Base-by-base conservation (phyloP, 2,329 filamentous ascomycete genomes). In the Penicillium crustosum region DNA sequence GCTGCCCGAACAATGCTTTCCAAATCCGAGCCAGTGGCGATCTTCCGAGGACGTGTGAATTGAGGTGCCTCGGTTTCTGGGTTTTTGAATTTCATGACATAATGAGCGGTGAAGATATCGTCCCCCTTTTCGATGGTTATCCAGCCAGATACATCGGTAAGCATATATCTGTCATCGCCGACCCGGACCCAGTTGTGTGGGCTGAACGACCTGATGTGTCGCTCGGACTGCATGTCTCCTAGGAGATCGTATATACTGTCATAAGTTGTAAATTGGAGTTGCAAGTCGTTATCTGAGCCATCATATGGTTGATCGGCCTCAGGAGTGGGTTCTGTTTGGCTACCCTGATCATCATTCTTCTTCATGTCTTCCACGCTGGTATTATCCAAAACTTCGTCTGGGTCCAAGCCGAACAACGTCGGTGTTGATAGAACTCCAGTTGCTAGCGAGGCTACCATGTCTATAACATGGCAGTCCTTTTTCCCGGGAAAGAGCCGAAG, bases 341-440 rank as follows among this genome's bases (percentile, higher is more conserved):
- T 15, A 3, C 62, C 58, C 31, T 79, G 82, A 17, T 78, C 73
- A 33, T 79, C 73, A 53, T 64, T 61, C 79, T 75, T 57, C 82
- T 74, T 17, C 77, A 96, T 79, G 4, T 88, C 83, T 19, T 84
- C 78, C 7, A 85, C 80, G 10, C 84, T 86, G 6, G 85, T 86
- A n/a, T 83, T 81, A 23, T 89, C 79, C 4, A 97, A 80, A 4
- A 97, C 68, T 69, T 93, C 88, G 29, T 84, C 82, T 1, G 94
- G 93, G 71, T 97, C 90, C 8, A 99, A 85, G 1, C 94, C 94
- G 66, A 97, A 97, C 2, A 99, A 79, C 0, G 94, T 97, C 0
- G 94, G 93, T 0, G 91, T 92, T 0, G 92, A 95, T 3, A 96
- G 84, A 51, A 99, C 90, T 5, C 94, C 94, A 0, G 87, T 89